Base-by-base conservation (phyloP, 2,329 filamentous ascomycete genomes). In the Fusarium marasasianum region DNA sequence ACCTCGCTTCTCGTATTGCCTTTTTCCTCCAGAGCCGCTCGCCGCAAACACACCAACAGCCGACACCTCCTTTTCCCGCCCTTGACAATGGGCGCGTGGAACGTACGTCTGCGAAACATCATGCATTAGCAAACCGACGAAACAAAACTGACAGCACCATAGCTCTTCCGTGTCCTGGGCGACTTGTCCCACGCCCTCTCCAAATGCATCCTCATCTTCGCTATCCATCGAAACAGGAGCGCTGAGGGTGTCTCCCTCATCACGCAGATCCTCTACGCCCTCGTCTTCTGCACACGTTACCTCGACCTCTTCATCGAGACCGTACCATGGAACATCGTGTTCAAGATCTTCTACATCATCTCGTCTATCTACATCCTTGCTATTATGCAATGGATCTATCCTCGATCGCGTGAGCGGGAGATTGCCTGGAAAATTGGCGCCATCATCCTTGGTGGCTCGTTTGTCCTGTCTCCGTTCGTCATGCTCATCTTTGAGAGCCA, bases 211-310 rank as follows among this genome's bases (percentile, higher is more conserved):
- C 88, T 98, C 77, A 94, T 98, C 84, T 93, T 92, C 85, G 91
- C 95, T 63, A 98, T 98, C 79, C 94, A 98, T 84, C 90, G 90
- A 76, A 98, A 98, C 81, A 90, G 90, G 80, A 96, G 93, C 81
- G 93, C 95, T 54, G 95, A 98, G 87, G 94, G 95, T 68, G 93
- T 98, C 70, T 98, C 95, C 31, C 91, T 98, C 80, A 94, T 98
- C 79, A 98, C 93, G 3, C 96, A 98, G 83, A 88, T 91, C 63
- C 91, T 98, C 74, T 98, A 98, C 84, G 91, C 92, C 63, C 82
- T 92, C 72, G 95, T 98, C 66, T 98, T 98, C 84, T 87, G 91
- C 79, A 92, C 94, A 9, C 91, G 96, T 69, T 98, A 98, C 83
- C 89, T 96, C 73, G 94, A 98, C 81, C 86, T 98, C 74, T 94